Evolutionary conservation across 495 filamentous ascomycete genomes (phyloP), one percentile per base, ranked within the genome.

Genomic region (Parmelia sp.): DNA sequence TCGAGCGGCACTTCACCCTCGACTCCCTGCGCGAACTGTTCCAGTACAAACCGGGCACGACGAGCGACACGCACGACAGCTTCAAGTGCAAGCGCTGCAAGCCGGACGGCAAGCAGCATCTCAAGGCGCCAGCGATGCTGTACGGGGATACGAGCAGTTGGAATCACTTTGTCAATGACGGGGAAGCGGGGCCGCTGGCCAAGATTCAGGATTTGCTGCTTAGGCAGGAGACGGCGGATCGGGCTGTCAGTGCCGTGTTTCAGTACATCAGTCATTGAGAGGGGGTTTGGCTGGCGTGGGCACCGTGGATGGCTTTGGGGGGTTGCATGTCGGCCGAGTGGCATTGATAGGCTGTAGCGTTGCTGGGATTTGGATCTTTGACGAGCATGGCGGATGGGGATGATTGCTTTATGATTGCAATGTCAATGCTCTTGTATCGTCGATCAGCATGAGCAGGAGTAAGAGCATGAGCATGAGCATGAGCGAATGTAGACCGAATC

Each of bases 131-230:
- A 11, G 94, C 94, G 0, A 91, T 97, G 86, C 75, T 97, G 68
- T 99, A 99, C 72, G 94, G 94, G 49, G 94, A 99, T 71, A 97
- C 94, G 14, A 97, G 92, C 72, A 95, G 91, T 36, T 99, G 94
- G 94, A 97, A 99, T 71, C 94, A 99, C 77, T 92, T 96, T 73
- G 83, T 88, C 31, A 96, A 96, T 74, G 83, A 84, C 60, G 86
- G 85, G 9, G 83, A 84, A 70, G 78, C 79, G 14, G 85, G 87
- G 0, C 85, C 85, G 19, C 72, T 99, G 70, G 82, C 81, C 66
- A 80, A 81, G 66, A 97, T 97, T 66, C 92, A 99, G 73, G 94
- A 99, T 77, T 77, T 96, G 73, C 71, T 99, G 71, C 77, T 99
- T 36, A 83, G 92, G 66, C 94, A 97, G 76, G 94, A 99, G 78